These are phyloP conservation scores for Mycena indigotica DNA, from an alignment of 768 basidiomycete genomes.

Conservation along the genomic window DNA sequence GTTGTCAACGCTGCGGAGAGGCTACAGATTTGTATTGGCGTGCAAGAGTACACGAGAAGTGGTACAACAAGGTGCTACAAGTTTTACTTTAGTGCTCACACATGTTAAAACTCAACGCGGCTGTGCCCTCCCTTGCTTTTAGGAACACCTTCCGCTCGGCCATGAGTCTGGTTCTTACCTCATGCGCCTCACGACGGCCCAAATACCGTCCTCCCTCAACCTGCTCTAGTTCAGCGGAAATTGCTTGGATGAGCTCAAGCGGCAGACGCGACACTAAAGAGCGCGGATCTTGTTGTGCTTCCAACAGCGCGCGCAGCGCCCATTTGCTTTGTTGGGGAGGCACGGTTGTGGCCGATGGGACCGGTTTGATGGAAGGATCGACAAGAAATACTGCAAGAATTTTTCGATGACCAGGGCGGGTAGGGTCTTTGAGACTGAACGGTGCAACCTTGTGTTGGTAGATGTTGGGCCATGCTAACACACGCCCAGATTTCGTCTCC, in stretches of 20 bases:
- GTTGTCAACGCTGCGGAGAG: too few relatives aligned
- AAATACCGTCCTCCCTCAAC: neutral
- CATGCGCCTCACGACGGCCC: conserved; percentile 11
- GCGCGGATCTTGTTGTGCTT: neutral
- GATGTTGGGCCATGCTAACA: conserved; percentile 39
- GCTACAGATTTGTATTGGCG: too few relatives aligned
- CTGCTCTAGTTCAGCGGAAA: neutral
- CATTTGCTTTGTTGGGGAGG: conserved; percentile 36
- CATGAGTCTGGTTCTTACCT: conserved; percentile 20
- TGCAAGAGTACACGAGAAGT: neutral
- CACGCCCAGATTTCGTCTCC: conserved; percentile 27
- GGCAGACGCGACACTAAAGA: conserved; percentile 9
- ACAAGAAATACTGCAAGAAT: conserved; percentile 42
- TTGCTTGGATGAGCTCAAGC: conserved; percentile 5
- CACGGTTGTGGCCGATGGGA: conserved; percentile 32
- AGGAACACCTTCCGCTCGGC: conserved; percentile 22
- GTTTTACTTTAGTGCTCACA: conserved; percentile 23
- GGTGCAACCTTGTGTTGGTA: conserved; percentile 40
- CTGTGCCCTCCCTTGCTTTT: neutral
- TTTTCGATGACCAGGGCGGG: conserved; percentile 41
- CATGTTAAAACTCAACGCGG: conserved; percentile 13
- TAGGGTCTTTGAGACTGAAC: conserved; percentile 34
- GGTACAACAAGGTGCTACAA: too few relatives aligned
- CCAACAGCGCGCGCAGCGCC: conserved; percentile 22
- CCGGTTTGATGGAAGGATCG: conserved; percentile 33